These are phyloP conservation scores for Quercus suber DNA, from an alignment of 306 rosid species.

Conservation along the genomic window DNA sequence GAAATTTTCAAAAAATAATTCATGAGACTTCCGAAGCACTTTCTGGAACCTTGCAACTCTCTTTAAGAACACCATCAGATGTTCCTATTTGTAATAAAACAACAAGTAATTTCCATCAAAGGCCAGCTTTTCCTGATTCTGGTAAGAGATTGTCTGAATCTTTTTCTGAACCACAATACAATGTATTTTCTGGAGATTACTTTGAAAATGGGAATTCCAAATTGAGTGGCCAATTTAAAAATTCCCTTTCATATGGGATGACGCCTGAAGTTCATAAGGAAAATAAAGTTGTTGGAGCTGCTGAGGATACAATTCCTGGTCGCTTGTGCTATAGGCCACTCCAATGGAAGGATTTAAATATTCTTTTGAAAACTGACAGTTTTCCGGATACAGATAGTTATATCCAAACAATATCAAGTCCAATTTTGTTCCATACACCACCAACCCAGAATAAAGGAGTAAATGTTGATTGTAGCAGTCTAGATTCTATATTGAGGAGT, in stretches of 20 bases:
- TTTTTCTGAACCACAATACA: neutral
- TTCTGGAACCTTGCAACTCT: neutral
- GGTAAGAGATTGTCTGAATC: neutral
- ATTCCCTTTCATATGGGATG: neutral
- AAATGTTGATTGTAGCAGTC: neutral
- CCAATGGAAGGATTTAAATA: neutral
- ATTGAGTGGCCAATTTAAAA: neutral
- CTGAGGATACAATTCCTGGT: too few species aligned
- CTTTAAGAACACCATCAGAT: neutral
- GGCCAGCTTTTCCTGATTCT: neutral
- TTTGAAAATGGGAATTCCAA: neutral
- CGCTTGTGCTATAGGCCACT: too few species aligned
- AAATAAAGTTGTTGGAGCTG: too few species aligned
- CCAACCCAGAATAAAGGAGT: neutral
- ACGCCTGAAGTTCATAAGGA: too few species aligned
- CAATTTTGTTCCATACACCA: neutral
- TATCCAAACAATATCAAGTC: neutral
- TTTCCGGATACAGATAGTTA: conserved; percentile 13
- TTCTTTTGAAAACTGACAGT: neutral
- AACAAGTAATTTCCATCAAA: neutral
- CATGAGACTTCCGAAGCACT: neutral
- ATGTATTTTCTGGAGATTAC: neutral
- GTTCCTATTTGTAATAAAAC: neutral
- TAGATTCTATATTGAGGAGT: conserved; percentile 12
- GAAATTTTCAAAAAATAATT: neutral